Percentiles rank a stretch among this genome's conserved stretches.
phyloP scores from a whole-genome alignment of 805 yeast genomes.

The Metschnikowia hibisci region DNA sequence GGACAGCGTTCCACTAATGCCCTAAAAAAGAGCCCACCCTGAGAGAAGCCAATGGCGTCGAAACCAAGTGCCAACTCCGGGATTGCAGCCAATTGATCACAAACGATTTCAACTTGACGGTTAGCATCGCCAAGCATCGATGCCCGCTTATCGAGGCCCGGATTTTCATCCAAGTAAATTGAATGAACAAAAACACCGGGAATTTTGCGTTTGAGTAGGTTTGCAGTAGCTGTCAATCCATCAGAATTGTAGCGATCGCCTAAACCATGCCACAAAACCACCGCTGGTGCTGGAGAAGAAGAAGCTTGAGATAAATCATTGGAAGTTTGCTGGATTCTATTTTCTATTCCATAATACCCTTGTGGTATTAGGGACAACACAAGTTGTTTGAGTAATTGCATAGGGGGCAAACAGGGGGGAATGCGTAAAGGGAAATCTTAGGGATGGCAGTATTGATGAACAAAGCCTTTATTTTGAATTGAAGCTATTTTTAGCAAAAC shows the following conservation, averaged over 20 bases:
- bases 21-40: conserved; percentile 78
- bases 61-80: conserved; percentile 53
- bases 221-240: conserved; percentile 48
- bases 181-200: conserved; percentile 56
- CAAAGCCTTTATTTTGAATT: too few relatives aligned
- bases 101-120: conserved; percentile 50
- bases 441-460: too few relatives aligned
- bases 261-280: conserved; percentile 82
- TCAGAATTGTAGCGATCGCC: conserved; percentile 69
- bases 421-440: too few relatives aligned
- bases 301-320: neutral
- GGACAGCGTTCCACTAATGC: conserved; percentile 61
- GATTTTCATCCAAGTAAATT: conserved; percentile 47
- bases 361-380: neutral
- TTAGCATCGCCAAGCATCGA: conserved; percentile 60
- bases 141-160: conserved; percentile 48
- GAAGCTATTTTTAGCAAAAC: too few relatives aligned
- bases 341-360: neutral
- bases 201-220: conserved; percentile 37
- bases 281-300: conserved; percentile 32
- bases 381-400: conserved; percentile 2
- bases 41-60: conserved; percentile 76
- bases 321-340: neutral
- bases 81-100: conserved; percentile 46
- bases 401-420: neutral